phyloP scores from a whole-genome alignment of 1,284 basidiomycete genomes.

The Golubevia pallescens region DNA sequence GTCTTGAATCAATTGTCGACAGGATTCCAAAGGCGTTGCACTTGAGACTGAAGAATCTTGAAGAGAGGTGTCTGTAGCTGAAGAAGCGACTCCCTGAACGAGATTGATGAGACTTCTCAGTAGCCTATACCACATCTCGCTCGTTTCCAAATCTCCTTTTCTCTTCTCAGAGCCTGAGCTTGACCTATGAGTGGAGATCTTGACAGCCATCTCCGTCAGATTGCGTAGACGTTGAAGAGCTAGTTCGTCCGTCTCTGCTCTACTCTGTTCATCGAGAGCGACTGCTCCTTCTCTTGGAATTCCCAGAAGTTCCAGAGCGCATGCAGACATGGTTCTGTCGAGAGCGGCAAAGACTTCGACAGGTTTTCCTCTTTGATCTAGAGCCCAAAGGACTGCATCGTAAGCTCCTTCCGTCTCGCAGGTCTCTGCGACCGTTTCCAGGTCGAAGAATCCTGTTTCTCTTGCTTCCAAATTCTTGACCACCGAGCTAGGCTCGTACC shows the following conservation, averaged over 20 bases:
- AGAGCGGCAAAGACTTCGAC: constrained; percentile 66
- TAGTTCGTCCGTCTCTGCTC: constrained; percentile 57
- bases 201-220: constrained; percentile 45
- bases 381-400: constrained; percentile 82
- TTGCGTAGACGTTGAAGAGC: constrained; percentile 66
- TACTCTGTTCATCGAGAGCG: constrained; percentile 62
- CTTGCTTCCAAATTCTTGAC: constrained; percentile 74
- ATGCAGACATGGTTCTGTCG: constrained; percentile 17
- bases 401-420: constrained; percentile 75
- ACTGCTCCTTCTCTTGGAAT: constrained; percentile 71
- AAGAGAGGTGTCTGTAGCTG: constrained; percentile 9
- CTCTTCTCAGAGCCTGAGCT: background rate
- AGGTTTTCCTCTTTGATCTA: constrained; percentile 74
- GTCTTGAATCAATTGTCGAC: constrained; percentile 77
- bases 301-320: constrained; percentile 73
- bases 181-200: constrained; percentile 31
- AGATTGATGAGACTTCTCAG: constrained; percentile 80
- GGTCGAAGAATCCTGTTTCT: constrained; percentile 71
- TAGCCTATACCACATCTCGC: constrained; percentile 89
- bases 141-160: constrained; percentile 69
- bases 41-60: constrained; percentile 19
- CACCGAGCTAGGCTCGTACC: constrained; percentile 73
- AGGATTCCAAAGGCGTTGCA: constrained; percentile 69
- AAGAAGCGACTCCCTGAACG: constrained; percentile 73
- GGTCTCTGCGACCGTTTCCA: constrained; percentile 70